Evolutionary conservation across 345 rosid species (phyloP), one percentile per base, ranked within the genome.

Genomic region (Salix purpurea): DNA sequence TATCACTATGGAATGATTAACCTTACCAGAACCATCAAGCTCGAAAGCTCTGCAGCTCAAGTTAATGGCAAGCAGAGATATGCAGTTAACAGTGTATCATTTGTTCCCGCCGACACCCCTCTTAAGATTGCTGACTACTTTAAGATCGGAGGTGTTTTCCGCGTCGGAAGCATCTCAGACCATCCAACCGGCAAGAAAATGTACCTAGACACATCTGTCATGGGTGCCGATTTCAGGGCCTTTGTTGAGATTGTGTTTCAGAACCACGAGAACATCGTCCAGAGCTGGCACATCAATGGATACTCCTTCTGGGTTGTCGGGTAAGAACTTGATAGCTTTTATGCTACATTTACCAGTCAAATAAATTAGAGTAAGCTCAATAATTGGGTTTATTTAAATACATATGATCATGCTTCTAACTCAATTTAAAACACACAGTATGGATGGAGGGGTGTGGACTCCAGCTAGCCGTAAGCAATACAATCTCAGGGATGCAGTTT

Each of bases 231-330:
- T 54, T 89, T 71, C 54, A 85, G 91, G 71, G 82, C 76, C 42
- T 95, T 93, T 14, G 48, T 93, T 13, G 99, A 95, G 76, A 87
- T 95, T 32, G 89, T 95, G 77, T 89, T 95, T 72, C 88, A 88
- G 78, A 95, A 95, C 83, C 88, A 66, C 23, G 98, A 95, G 85
- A 77, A 78, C 54, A 85, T 91, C 10, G 78, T 93, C 76, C 99
- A 91, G 80, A 91, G 89, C 71, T 95, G 91, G 91, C 98, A 95
- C 72, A 84, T 95, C 12, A 84, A 93, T 73, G 99, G 98, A 67
- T 89, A 95, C 75, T 76, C 50, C 79, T 93, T 93, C 77, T 91
- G 94, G 92, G 98, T 95, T 2, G 97, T 91, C 15, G 97, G 98
- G 98, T 94, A 89, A 81, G 91, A 60, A 69, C 26, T 14, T 50